These are phyloP conservation scores for Torulaspora franciscae DNA, from an alignment of 805 yeast species.

Conservation along the genomic window DNA sequence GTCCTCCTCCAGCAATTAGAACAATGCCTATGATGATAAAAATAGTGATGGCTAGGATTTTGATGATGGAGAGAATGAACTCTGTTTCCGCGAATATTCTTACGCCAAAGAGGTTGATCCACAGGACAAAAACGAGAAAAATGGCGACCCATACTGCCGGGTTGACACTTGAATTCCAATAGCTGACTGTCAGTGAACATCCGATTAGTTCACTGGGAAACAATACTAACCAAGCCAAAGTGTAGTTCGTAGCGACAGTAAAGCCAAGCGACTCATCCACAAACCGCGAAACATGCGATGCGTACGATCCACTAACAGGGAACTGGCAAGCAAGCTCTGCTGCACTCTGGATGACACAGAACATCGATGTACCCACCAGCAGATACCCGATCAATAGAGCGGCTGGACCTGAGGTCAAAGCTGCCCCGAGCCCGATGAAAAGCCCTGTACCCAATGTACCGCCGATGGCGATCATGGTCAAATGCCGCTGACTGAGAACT, in stretches of 20 bases:
- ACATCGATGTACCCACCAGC: conserved; percentile 30
- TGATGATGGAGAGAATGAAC: conserved; percentile 43
- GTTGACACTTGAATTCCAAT: conserved; percentile 37
- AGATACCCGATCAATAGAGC: conserved; percentile 25
- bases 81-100: conserved; percentile 53
- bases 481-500: conserved; percentile 25
- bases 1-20: conserved; percentile 44
- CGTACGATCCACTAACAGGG: conserved; percentile 53
- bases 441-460: conserved; percentile 35
- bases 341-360: conserved; percentile 30
- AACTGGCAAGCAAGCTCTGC: conserved; percentile 47
- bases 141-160: conserved; percentile 30
- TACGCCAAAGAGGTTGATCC: conserved; percentile 48
- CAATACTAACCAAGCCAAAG: conserved; percentile 51
- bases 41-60: conserved; percentile 41
- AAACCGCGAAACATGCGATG: conserved; percentile 53
- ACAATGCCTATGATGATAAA: conserved; percentile 50
- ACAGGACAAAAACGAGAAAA: conserved; percentile 36
- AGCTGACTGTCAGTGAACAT: conserved; percentile 48
- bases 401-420: conserved; percentile 29
- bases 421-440: conserved; percentile 29
- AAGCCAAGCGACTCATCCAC: conserved; percentile 57
- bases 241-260: conserved; percentile 57
- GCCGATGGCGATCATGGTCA: conserved; percentile 33
- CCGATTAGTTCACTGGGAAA: conserved; percentile 54